phyloP scores from a whole-genome alignment of 2,329 filamentous ascomycete species.

The Graphiopsis chlorocephala region DNA sequence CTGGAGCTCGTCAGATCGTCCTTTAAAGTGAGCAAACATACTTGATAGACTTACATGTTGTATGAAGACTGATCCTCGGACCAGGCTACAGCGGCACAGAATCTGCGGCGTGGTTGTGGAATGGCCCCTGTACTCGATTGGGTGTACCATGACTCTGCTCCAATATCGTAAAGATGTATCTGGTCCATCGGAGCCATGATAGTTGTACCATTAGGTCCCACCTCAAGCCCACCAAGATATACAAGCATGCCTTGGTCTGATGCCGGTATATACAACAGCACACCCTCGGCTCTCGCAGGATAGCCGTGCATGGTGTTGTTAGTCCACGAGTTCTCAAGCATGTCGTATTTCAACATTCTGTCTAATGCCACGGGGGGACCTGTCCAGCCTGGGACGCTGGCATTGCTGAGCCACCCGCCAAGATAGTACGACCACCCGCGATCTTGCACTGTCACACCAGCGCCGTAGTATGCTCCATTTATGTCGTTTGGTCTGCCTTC shows the following conservation, averaged over 20 bases:
- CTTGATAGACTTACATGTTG: not conserved
- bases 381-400: conserved; percentile 52
- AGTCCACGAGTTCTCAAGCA: conserved; percentile 37
- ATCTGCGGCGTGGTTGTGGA: conserved; percentile 51
- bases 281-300: conserved; percentile 57
- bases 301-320: conserved; percentile 50
- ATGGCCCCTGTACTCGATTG: conserved; percentile 56
- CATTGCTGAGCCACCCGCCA: conserved; percentile 60
- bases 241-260: conserved; percentile 59
- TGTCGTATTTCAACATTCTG: conserved; percentile 56
- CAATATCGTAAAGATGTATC: conserved; percentile 61
- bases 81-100: conserved; percentile 29
- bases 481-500: conserved; percentile 36
- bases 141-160: conserved; percentile 58
- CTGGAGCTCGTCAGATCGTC: not conserved
- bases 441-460: conserved; percentile 54
- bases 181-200: conserved; percentile 40
- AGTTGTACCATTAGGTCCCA: conserved; percentile 50
- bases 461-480: conserved; percentile 55
- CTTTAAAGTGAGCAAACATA: not conserved
- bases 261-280: conserved; percentile 59
- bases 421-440: conserved; percentile 60
- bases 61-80: not conserved
- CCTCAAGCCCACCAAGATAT: conserved; percentile 60
- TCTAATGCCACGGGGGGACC: conserved; percentile 49